Base-by-base conservation (phyloP, 1,284 basidiomycete genomes). In the Malassezia pachydermatis region DNA sequence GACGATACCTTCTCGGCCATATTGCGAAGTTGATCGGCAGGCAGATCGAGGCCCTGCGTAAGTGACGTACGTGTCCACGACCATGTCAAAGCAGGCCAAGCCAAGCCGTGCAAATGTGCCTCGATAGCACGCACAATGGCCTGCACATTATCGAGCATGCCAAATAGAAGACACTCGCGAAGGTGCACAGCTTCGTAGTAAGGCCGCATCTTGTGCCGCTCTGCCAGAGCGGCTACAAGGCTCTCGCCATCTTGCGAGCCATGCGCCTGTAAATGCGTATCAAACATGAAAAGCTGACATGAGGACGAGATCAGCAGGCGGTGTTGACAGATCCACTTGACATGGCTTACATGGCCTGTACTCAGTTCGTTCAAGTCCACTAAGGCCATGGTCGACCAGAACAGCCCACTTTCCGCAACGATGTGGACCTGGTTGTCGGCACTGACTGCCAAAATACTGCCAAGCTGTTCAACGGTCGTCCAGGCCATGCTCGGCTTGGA, bases 211-310 rank as follows among this genome's bases (percentile, higher is more conserved):
- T 38, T 17, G 9, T n/a, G 17, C 11, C 27, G 29, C 33, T 40
- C 20, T 5, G 36, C 23, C 17, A 39, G 28, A 19, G 41, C 24
- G 4, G 38, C 27, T 6, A 41, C 6, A n/a, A 38, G 22, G n/a
- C n/a, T n/a, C n/a, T n/a, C n/a, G n/a, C n/a, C n/a, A 20, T 43
- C 41, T 11, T 32, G 34, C 38, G 22, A 24, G 17, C 17, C 11
- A 22, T 39, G 13, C 6, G 23, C 23, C 9, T 17, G 33, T 23
- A 24, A 17, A 17, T 24, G 22, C 10, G 41, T 34, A 17, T 45
- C 37, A 33, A 39, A 46, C 22, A 51, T 24, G 38, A 51, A 51
- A 27, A 51, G 27, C 29, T 51, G 49, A 32, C 49, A 51, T 20
- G 38, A 27, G 14, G 49, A 51, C 17, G 49, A 19, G 4, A 46